phyloP scores from a whole-genome alignment of 2,329 filamentous ascomycete species.

The Teratosphaeriaceae sp. region DNA sequence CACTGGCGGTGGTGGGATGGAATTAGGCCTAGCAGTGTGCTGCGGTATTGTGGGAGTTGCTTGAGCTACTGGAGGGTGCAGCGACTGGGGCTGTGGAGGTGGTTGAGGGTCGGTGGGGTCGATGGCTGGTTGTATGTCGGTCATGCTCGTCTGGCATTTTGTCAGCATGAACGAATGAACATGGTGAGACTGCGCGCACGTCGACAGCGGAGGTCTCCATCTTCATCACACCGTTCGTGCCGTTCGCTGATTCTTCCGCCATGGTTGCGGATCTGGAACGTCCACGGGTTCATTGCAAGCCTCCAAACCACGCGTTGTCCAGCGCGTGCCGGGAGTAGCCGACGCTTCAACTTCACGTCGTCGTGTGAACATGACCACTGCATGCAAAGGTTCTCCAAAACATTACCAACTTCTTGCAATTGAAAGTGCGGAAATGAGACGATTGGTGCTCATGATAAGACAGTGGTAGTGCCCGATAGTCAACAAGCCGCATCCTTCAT shows the following conservation, averaged over 20 bases:
- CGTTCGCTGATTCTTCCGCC: conserved; percentile 24
- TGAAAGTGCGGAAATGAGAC: too few relatives aligned
- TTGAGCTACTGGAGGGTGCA: background rate
- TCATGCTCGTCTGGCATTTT: conserved; percentile 6
- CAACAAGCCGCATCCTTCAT: too few relatives aligned
- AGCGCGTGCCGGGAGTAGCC: too few relatives aligned
- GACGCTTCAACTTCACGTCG: too few relatives aligned
- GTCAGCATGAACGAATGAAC: background rate
- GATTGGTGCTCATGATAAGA: too few relatives aligned
- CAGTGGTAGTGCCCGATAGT: too few relatives aligned
- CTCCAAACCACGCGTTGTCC: too few relatives aligned
- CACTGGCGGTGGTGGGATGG: conserved; percentile 24
- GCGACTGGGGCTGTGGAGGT: conserved; percentile 16
- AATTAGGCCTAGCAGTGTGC: conserved; percentile 14
- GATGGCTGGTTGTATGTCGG: conserved; percentile 12
- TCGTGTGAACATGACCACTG: too few relatives aligned
- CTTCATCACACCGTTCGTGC: conserved; percentile 25
- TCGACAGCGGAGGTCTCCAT: background rate
- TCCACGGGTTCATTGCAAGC: too few relatives aligned
- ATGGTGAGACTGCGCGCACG: background rate
- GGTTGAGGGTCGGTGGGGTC: conserved; percentile 21
- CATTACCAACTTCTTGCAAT: too few relatives aligned
- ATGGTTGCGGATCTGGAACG: too few relatives aligned
- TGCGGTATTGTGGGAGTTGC: background rate
- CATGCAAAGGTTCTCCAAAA: too few relatives aligned